Conservation (phyloP, 805 yeast species). For the Hanseniaspora hatyaiensis region DNA sequence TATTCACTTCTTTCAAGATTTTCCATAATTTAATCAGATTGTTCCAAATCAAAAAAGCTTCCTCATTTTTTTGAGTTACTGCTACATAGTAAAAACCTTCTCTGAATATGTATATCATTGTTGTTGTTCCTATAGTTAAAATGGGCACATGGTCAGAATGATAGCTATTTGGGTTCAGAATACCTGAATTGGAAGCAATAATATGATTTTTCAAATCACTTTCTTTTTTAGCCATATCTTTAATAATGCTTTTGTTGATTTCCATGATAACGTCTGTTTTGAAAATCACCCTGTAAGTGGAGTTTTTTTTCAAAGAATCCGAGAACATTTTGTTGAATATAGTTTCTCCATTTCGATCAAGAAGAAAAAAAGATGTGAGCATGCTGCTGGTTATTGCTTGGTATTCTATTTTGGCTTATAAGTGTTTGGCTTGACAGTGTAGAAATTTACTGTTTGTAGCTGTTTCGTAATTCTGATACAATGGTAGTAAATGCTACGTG, state of each 20-base stretch:
- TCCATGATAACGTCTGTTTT: slow-evolving; percentile 10
- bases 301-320: slow-evolving; percentile 10
- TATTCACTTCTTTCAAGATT: slow-evolving; percentile 36
- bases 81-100: slow-evolving; percentile 68
- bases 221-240: neutral
- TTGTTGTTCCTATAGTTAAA: slow-evolving; percentile 81
- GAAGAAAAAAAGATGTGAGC: slow-evolving; percentile 8
- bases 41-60: slow-evolving; percentile 70
- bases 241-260: slow-evolving; percentile 7
- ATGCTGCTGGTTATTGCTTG: neutral
- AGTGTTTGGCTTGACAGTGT: too few species aligned
- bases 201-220: neutral
- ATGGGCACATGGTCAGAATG: slow-evolving; percentile 34
- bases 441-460: too few species aligned
- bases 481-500: too few species aligned
- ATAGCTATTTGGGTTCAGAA: neutral
- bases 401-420: too few species aligned
- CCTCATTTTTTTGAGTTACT: slow-evolving; percentile 79
- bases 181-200: neutral
- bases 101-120: slow-evolving; percentile 65
- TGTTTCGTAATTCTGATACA: too few species aligned
- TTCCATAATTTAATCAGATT: slow-evolving; percentile 53
- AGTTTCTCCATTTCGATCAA: slow-evolving; percentile 6
- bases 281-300: slow-evolving; percentile 8
- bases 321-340: slow-evolving; percentile 4